A percentile compares a stretch with the other conserved stretches of the same genome.
Evolutionary conservation across 2,329 filamentous ascomycete genomes (phyloP).

Genomic region (Botrytis tulipae): DNA sequence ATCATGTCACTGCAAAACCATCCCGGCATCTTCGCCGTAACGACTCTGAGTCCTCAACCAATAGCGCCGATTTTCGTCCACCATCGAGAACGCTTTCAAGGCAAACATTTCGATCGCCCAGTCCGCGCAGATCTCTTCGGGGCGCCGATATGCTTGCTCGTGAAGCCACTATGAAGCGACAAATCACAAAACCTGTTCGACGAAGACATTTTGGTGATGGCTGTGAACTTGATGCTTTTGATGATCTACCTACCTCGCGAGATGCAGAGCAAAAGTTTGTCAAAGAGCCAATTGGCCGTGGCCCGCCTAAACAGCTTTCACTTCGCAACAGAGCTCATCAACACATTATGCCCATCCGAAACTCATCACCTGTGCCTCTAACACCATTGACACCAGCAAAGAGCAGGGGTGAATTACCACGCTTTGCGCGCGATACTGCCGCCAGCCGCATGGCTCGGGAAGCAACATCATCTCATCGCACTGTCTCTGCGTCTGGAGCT

Average conservation of each 20-base stretch:
- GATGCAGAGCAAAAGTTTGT: conserved; percentile 78
- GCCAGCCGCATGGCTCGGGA: conserved; percentile 65
- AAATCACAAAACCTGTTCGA: conserved; percentile 70
- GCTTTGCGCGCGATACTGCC: conserved; percentile 64
- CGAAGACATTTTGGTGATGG: conserved; percentile 83
- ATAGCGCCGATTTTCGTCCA: conserved; percentile 57
- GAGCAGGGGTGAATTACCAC: conserved; percentile 52
- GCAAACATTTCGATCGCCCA: conserved; percentile 55
- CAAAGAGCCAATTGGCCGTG: conserved; percentile 71
- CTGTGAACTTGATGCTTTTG: conserved; percentile 87
- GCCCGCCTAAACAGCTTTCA: conserved; percentile 60
- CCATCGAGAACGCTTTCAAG: conserved; percentile 58
- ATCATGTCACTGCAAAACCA: conserved; percentile 72
- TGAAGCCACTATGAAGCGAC: conserved; percentile 59
- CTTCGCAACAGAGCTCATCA: conserved; percentile 57
- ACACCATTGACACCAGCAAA: conserved; percentile 50
- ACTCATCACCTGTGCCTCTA: conserved; percentile 52
- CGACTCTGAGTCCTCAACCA: conserved; percentile 71
- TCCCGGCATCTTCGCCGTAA: conserved; percentile 73
- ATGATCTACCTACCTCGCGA: conserved; percentile 87
- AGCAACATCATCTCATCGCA: conserved; percentile 58
- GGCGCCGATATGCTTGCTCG: conserved; percentile 43
- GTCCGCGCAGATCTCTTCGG: conserved; percentile 49
- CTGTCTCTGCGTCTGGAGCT: conserved; percentile 48
- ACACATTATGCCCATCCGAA: conserved; percentile 54